A percentile compares a stretch with the other conserved stretches of the same genome.
Evolutionary conservation across 2,329 filamentous ascomycete species (phyloP).

Genomic region (Alternaria alternata): DNA sequence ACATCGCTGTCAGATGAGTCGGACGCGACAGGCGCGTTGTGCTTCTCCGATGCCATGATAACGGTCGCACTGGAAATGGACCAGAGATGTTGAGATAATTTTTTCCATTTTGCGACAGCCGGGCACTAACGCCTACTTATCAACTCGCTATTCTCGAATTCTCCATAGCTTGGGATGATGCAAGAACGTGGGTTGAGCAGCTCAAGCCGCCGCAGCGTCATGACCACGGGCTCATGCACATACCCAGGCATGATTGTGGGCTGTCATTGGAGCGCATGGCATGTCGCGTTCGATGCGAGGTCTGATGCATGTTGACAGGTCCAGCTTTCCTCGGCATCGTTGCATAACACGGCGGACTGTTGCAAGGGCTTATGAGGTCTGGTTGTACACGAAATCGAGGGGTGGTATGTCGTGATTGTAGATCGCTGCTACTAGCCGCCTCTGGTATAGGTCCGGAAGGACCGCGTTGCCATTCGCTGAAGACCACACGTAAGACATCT

Average conservation of each 20-base stretch:
- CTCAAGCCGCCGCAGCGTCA: conserved; percentile 20
- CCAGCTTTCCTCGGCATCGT: conserved; percentile 11
- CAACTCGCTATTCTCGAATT: background rate
- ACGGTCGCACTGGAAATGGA: background rate
- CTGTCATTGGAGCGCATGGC: conserved; percentile 28
- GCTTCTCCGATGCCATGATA: conserved; percentile 37
- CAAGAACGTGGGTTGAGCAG: conserved; percentile 37
- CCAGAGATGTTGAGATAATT: background rate
- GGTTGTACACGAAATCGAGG: conserved; percentile 39
- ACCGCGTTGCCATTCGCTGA: background rate
- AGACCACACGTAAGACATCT: background rate
- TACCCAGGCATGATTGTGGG: conserved; percentile 1
- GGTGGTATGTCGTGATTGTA: conserved; percentile 47
- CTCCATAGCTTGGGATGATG: conserved; percentile 35
- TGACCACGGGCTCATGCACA: conserved; percentile 7
- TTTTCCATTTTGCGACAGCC: background rate
- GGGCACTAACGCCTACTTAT: conserved; percentile 12
- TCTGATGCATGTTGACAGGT: conserved; percentile 7
- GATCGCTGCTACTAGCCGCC: conserved; percentile 24
- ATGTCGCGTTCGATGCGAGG: conserved; percentile 9
- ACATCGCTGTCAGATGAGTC: conserved; percentile 38
- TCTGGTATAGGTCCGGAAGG: background rate
- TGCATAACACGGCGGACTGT: background rate
- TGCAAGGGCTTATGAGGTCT: conserved; percentile 11
- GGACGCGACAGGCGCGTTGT: conserved; percentile 26